These are phyloP conservation scores for Phytophthora kernoviae DNA, from an alignment of 352 stramenopile species.

Conservation along the genomic window DNA sequence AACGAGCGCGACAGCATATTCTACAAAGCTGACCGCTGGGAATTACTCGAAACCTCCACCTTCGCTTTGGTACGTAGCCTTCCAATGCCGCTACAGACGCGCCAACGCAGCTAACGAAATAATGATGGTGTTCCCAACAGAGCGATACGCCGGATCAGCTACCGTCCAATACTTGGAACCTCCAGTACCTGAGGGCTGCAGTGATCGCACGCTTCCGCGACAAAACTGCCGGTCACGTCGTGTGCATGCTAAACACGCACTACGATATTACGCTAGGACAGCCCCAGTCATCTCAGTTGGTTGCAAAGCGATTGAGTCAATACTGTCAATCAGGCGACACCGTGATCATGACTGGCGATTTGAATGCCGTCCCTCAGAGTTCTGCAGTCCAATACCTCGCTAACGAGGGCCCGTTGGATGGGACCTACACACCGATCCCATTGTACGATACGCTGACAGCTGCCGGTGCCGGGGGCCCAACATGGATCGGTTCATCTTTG, in stretches of 20 bases:
- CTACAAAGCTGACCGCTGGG: conserved; percentile 48
- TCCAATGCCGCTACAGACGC: background rate
- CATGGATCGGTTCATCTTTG: conserved; percentile 74
- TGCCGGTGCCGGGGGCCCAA: conserved; percentile 41
- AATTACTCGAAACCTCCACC: conserved; percentile 44
- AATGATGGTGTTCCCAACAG: conserved; percentile 27
- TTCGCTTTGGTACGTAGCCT: conserved; percentile 62
- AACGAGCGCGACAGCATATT: conserved; percentile 81
- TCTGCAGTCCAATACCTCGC: conserved; percentile 51
- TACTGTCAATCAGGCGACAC: conserved; percentile 54
- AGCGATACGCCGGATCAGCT: conserved; percentile 65
- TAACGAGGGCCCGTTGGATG: conserved; percentile 27
- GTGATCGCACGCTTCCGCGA: conserved; percentile 63
- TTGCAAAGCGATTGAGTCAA: conserved; percentile 45
- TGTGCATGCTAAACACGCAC: conserved; percentile 84
- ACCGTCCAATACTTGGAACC: conserved; percentile 64
- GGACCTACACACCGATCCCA: conserved; percentile 40
- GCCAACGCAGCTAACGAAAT: background rate
- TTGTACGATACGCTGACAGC: conserved; percentile 70
- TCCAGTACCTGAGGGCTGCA: conserved; percentile 64
- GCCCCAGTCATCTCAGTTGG: conserved; percentile 53
- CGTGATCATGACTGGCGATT: conserved; percentile 69
- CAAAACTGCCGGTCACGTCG: conserved; percentile 21
- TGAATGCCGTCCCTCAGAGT: conserved; percentile 53
- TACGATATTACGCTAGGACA: conserved; percentile 69